Conservation (phyloP, 306 rosid species). For the Senna siamea region DNA sequence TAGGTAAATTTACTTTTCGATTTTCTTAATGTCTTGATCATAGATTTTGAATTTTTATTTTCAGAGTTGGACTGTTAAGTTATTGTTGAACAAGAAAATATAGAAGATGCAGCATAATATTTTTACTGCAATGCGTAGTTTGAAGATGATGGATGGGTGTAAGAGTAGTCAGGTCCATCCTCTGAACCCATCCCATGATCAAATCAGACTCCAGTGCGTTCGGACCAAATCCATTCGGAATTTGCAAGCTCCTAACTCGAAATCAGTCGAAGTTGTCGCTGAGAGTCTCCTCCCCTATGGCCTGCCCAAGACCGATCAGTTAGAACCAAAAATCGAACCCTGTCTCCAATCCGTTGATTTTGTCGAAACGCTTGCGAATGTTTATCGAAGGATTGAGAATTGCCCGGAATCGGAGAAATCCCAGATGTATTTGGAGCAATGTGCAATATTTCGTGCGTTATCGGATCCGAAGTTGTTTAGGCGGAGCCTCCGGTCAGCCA, state of each 20-base stretch:
- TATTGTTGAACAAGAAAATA: neutral
- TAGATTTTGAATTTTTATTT: neutral
- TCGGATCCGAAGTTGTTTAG: constrained; percentile 69
- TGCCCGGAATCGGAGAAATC: constrained; percentile 61
- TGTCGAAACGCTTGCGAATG: constrained; percentile 50
- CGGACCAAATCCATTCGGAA: constrained; percentile 48
- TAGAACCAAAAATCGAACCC: constrained; percentile 67
- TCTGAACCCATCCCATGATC: constrained; percentile 60
- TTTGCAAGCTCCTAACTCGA: constrained; percentile 40
- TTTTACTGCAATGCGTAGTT: constrained; percentile 74
- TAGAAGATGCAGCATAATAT: constrained; percentile 75
- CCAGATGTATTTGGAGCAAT: constrained; percentile 63
- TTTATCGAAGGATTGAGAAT: constrained; percentile 51
- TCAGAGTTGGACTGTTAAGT: neutral
- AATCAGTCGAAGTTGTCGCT: constrained; percentile 28
- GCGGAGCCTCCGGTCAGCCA: constrained; percentile 65
- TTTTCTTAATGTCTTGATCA: neutral
- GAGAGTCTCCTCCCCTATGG: constrained; percentile 69
- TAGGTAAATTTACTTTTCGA: neutral
- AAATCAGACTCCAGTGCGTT: constrained; percentile 47
- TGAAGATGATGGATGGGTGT: constrained; percentile 87
- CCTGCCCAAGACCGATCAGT: constrained; percentile 62
- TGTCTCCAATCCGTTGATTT: constrained; percentile 57
- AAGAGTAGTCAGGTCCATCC: constrained; percentile 66
- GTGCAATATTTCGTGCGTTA: constrained; percentile 51